Percentiles rank a stretch among this genome's conserved stretches.
Evolutionary conservation across 192 early-diverging fungal species (phyloP).

Genomic region (Phycomyces blakesleeanus): DNA sequence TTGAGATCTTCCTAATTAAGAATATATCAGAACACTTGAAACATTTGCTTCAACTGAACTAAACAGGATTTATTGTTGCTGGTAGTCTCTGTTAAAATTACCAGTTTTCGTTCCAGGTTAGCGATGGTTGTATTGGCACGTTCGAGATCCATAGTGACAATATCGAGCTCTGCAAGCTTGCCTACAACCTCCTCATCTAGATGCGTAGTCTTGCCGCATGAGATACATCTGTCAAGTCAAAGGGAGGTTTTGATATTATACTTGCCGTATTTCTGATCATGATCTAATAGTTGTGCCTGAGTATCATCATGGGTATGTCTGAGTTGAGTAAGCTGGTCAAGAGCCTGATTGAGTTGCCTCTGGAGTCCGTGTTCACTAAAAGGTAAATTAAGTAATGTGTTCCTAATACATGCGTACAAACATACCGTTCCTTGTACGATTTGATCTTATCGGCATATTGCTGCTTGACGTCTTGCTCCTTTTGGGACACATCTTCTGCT

Average conservation of each 20-base stretch:
- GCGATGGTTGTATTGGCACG: conserved; percentile 67
- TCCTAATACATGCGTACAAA: background rate
- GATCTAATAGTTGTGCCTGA: conserved; percentile 63
- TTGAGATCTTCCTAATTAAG: conserved; percentile 37
- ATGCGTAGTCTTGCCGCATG: background rate
- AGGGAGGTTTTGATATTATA: background rate
- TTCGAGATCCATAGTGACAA: conserved; percentile 81
- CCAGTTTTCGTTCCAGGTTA: conserved; percentile 68
- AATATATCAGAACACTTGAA: background rate
- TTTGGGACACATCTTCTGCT: conserved; percentile 58
- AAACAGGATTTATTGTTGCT: background rate
- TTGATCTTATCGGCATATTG: conserved; percentile 78
- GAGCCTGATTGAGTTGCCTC: conserved; percentile 74
- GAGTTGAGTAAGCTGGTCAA: conserved; percentile 64
- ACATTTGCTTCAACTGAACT: too few relatives aligned
- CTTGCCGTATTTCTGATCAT: conserved; percentile 57
- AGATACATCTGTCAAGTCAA: background rate
- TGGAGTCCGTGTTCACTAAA: conserved; percentile 76
- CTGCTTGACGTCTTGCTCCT: conserved; percentile 68
- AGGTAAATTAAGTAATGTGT: background rate
- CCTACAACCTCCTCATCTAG: conserved; percentile 71
- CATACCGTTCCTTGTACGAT: conserved; percentile 75
- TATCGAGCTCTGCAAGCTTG: conserved; percentile 86
- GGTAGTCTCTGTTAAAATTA: conserved; percentile 3
- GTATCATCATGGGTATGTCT: conserved; percentile 69